Evolutionary conservation across 495 filamentous ascomycete species (phyloP).

Genomic region (Xylaria bambusicola): DNA sequence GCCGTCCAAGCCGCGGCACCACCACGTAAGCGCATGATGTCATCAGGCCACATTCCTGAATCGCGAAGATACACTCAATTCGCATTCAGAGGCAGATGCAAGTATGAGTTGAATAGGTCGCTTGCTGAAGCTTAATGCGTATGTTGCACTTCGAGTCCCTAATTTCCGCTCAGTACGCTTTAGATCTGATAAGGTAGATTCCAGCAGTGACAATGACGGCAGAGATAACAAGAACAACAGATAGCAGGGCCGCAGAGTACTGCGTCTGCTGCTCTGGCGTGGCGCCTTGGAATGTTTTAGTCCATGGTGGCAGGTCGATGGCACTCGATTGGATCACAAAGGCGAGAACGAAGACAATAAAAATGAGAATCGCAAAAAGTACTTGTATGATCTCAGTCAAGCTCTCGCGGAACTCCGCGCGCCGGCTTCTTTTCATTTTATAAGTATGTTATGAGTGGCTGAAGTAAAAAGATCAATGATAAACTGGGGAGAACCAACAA

Average conservation of each 20-base stretch:
- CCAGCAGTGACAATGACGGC: constrained; percentile 8
- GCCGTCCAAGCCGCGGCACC: not conserved
- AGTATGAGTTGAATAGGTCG: too few species aligned
- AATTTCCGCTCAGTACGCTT: not conserved
- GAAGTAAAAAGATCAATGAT: not conserved
- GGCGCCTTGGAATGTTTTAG: constrained; percentile 28
- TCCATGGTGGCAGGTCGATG: constrained; percentile 30
- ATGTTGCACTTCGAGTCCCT: too few species aligned
- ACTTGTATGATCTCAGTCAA: constrained; percentile 24
- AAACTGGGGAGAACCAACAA: too few species aligned
- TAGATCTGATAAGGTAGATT: constrained; percentile 3
- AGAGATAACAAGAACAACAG: constrained; percentile 8
- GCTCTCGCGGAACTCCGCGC: constrained; percentile 20
- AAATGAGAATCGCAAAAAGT: constrained; percentile 27
- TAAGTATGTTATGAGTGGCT: not conserved
- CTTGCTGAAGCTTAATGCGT: too few species aligned
- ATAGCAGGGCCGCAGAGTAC: constrained; percentile 23
- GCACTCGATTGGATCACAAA: constrained; percentile 24
- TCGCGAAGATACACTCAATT: not conserved
- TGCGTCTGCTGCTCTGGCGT: constrained; percentile 18
- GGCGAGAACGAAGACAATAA: constrained; percentile 30
- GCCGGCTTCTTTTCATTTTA: constrained; percentile 12
- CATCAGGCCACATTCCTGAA: constrained; percentile 2
- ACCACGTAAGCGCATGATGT: constrained; percentile 16
- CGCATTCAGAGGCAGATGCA: too few species aligned